Evolutionary conservation across 768 basidiomycete species (phyloP).

Genomic region (Auriscalpium orientale): DNA sequence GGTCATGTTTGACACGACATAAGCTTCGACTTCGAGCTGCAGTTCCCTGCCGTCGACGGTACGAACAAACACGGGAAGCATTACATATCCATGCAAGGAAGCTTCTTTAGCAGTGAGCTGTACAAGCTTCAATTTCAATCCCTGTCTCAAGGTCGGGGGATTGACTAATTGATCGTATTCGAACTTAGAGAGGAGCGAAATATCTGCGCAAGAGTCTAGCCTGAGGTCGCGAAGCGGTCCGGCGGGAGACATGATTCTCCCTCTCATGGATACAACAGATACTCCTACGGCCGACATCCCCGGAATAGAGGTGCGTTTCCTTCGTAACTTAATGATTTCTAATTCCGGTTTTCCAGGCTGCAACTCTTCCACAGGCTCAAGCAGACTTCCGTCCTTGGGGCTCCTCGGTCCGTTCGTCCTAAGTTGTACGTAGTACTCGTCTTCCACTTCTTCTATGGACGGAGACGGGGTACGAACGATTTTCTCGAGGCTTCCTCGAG

Average conservation of each 20-base stretch:
- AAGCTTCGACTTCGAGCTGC: constrained; percentile 14
- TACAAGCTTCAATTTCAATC: too few relatives aligned
- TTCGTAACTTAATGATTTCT: background rate
- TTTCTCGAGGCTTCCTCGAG: background rate
- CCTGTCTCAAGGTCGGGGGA: too few relatives aligned
- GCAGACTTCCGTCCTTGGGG: background rate
- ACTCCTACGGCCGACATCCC: background rate
- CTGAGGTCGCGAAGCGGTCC: background rate
- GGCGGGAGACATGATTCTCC: background rate
- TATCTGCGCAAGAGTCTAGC: background rate
- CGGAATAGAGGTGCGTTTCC: background rate
- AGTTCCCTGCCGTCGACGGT: constrained; percentile 20
- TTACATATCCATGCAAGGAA: constrained; percentile 21
- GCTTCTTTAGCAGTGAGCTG: background rate
- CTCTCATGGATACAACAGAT: background rate
- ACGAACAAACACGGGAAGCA: constrained; percentile 19
- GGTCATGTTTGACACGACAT: constrained; percentile 18
- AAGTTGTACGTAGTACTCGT: background rate
- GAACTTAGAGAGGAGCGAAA: background rate
- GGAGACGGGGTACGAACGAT: background rate
- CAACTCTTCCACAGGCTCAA: background rate
- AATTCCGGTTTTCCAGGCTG: constrained; percentile 19
- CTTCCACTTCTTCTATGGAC: background rate
- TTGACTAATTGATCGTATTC: too few relatives aligned
- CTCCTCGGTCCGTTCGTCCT: background rate